Percentiles rank a stretch among this genome's conserved stretches.
These are phyloP conservation scores for Fagopyrum esculentum DNA, from an alignment of 148 eudicot species.

Conservation along the genomic window DNA sequence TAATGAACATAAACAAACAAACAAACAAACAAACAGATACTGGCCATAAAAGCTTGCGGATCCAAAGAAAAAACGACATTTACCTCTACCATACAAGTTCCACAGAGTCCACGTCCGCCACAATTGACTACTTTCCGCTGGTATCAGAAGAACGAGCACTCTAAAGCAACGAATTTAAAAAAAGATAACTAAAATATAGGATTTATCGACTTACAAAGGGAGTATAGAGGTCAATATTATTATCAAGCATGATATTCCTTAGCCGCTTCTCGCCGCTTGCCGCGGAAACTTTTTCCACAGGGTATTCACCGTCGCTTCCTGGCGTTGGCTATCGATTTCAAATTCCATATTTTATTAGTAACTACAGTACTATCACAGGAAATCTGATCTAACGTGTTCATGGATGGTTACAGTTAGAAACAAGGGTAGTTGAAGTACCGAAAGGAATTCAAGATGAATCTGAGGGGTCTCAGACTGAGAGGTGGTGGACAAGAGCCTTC, in stretches of 20 bases:
- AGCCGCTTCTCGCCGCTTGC: conserved; percentile 9
- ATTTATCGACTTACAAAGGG: background rate
- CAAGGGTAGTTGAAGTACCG: background rate
- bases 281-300: background rate
- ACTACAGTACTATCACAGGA: background rate
- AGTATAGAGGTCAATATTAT: background rate
- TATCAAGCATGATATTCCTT: conserved; percentile 2
- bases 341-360: background rate
- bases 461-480: background rate
- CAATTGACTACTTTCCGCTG: conserved; percentile 15
- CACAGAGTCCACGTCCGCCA: conserved; percentile 14
- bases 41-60: background rate
- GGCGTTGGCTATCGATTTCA: background rate
- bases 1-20: background rate
- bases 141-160: background rate
- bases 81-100: conserved; percentile 15
- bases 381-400: background rate
- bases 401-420: background rate
- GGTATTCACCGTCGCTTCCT: background rate
- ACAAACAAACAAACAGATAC: background rate
- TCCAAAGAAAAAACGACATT: background rate
- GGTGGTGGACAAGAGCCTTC: conserved; percentile 1
- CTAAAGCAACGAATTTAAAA: background rate
- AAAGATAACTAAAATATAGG: background rate
- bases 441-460: background rate